A percentile compares a stretch with the other conserved stretches of the same genome.
phyloP scores from a whole-genome alignment of 371 early-diverging fungal species.

The Mucor mucedo region DNA sequence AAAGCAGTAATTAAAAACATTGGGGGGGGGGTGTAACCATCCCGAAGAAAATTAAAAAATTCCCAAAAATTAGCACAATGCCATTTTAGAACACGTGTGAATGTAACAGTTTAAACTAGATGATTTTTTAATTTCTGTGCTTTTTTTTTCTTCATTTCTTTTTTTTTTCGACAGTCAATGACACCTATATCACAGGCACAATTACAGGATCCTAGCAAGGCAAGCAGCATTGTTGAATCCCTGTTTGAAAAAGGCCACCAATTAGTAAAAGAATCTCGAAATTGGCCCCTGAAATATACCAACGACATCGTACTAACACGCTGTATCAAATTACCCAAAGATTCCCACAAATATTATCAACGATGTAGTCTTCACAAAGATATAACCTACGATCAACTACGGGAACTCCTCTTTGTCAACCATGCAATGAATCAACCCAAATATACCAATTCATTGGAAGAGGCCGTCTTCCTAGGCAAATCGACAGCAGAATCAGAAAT shows the following conservation, averaged over 20 bases:
- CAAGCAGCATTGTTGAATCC: background rate
- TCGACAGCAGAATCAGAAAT: conserved; percentile 28
- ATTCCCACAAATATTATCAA: background rate
- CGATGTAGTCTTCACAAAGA: conserved; percentile 3
- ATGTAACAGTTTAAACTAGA: too few species aligned
- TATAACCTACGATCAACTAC: conserved; percentile 5
- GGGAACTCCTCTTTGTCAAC: too few species aligned
- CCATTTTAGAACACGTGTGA: too few species aligned
- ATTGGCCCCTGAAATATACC: too few species aligned
- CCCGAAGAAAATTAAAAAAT: too few species aligned
- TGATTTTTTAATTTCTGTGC: background rate
- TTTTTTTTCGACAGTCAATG: background rate
- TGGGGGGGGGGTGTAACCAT: too few species aligned
- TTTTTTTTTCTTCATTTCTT: background rate
- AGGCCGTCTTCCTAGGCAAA: conserved; percentile 1
- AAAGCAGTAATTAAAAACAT: background rate
- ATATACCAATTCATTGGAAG: conserved; percentile 7
- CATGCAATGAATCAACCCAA: background rate
- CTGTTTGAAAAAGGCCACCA: background rate
- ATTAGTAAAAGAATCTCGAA: too few species aligned
- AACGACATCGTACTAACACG: background rate
- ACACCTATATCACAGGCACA: background rate
- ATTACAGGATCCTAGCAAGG: conserved; percentile 5
- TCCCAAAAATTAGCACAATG: too few species aligned
- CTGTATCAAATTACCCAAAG: too few species aligned